A percentile compares a stretch with the other conserved stretches of the same genome.
Conservation (phyloP, 306 rosid genomes). For the Gynostemma pentaphyllum region DNA sequence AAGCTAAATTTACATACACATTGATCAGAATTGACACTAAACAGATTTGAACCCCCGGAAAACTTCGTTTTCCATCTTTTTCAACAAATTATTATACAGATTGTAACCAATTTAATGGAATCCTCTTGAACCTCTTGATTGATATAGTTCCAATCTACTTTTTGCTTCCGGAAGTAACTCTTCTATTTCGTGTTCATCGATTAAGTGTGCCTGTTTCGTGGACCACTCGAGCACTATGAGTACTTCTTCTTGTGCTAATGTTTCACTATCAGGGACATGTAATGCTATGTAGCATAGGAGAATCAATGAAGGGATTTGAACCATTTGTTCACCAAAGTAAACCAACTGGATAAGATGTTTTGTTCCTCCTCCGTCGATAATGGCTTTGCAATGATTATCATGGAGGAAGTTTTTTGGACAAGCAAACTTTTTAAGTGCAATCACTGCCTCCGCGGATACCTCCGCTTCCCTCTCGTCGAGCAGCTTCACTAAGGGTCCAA, state of each 20-base stretch:
- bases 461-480: constrained; percentile 51
- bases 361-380: constrained; percentile 54
- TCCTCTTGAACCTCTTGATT: constrained; percentile 70
- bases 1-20: constrained; percentile 5
- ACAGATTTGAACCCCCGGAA: not conserved
- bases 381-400: constrained; percentile 62
- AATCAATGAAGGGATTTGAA: constrained; percentile 44
- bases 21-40: not conserved
- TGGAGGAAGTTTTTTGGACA: constrained; percentile 55
- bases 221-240: constrained; percentile 71
- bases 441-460: constrained; percentile 32
- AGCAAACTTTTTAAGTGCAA: constrained; percentile 53
- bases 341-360: constrained; percentile 55
- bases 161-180: constrained; percentile 51
- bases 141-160: constrained; percentile 70
- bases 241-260: constrained; percentile 65
- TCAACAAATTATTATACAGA: not conserved
- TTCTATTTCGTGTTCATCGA: constrained; percentile 24
- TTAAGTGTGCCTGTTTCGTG: constrained; percentile 39
- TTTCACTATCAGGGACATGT: constrained; percentile 66
- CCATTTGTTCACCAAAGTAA: constrained; percentile 53
- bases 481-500: constrained; percentile 47
- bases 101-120: constrained; percentile 27
- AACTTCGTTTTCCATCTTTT: not conserved
- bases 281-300: constrained; percentile 45